These are phyloP conservation scores for Bocquillonia castaneifolia DNA, from an alignment of 441 rosid species.

Conservation along the genomic window DNA sequence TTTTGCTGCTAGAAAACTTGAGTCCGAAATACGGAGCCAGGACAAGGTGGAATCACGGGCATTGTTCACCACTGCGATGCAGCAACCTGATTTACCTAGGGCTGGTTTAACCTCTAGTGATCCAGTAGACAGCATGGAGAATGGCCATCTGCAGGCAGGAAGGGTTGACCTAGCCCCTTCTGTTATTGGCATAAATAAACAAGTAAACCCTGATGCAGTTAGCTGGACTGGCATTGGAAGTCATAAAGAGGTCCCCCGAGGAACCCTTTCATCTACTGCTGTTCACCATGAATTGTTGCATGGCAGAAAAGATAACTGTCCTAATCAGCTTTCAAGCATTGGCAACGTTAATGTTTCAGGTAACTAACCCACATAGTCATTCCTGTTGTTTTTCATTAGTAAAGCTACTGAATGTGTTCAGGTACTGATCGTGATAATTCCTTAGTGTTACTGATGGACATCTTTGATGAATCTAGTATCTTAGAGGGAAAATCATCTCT, in stretches of 20 bases:
- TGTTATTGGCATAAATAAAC: conserved; percentile 35
- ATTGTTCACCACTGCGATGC: conserved; percentile 25
- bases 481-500: conserved; percentile 26
- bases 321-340: conserved; percentile 34
- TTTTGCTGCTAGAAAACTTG: conserved; percentile 40
- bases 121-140: conserved; percentile 35
- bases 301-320: conserved; percentile 36
- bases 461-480: conserved; percentile 22
- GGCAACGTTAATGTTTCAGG: conserved; percentile 30
- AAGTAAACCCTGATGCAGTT: conserved; percentile 40
- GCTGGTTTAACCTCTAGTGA: conserved; percentile 31
- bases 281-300: conserved; percentile 33
- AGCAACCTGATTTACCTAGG: conserved; percentile 37
- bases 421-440: conserved; percentile 18
- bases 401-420: conserved; percentile 22
- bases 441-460: conserved; percentile 7
- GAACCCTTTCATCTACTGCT: conserved; percentile 30
- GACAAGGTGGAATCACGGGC: conserved; percentile 43
- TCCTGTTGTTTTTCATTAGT: conserved; percentile 16
- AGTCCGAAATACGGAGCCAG: conserved; percentile 45
- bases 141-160: conserved; percentile 38
- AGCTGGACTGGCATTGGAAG: conserved; percentile 45
- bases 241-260: conserved; percentile 39
- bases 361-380: conserved; percentile 16
- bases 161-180: conserved; percentile 42